Base-by-base conservation (phyloP, 2,329 filamentous ascomycete genomes). In the Drechslerella dactyloides region DNA sequence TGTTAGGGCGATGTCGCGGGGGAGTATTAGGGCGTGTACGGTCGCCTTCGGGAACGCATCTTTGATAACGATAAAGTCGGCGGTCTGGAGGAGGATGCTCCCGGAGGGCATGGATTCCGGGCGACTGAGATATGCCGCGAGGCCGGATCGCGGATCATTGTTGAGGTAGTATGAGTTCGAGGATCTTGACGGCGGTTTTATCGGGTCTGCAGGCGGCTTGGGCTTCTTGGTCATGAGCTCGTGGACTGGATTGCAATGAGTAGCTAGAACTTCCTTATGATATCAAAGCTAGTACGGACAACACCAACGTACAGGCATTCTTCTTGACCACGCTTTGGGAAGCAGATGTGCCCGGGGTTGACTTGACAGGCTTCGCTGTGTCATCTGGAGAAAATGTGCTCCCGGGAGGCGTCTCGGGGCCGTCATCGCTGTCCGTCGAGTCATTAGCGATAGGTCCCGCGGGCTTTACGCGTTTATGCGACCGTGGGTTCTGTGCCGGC, bases 31-130 rank as follows among this genome's bases (percentile, higher is more conserved):
- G 0, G 91, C 84, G 81, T 99, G 94, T 2, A 97, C 83, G 2
- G 85, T 87, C 2, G 90, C 86, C 80, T 97, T 99, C 7, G 94
- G 93, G 78, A 87, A 99, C 73, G 87, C 82, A 81, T 99, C 94
- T 76, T 88, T 84, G 78, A 97, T 90, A 19, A 87, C 85, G 56
- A 93, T 90, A 75, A 89, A 91, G 70, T 86, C 81, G n/a, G 85
- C 82, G 74, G 86, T 85, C 79, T 87, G 82, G 77, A 87, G 88
- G 61, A 94, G 82, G 1, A 92, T 85, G 7, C 84, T 81, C 24
- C 82, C 83, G 3, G 83, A 75, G 0, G 87, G 84, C 76, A 86
- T 89, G 0, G 83, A 81, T 35, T 84, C 82, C 0, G 90, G 90
- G 59, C 86, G 80, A 6, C 81, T 76, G 54, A 89, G 87, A 79